Conservation (phyloP, 176 grass and related monocot genomes). For the Stipa capillata region DNA sequence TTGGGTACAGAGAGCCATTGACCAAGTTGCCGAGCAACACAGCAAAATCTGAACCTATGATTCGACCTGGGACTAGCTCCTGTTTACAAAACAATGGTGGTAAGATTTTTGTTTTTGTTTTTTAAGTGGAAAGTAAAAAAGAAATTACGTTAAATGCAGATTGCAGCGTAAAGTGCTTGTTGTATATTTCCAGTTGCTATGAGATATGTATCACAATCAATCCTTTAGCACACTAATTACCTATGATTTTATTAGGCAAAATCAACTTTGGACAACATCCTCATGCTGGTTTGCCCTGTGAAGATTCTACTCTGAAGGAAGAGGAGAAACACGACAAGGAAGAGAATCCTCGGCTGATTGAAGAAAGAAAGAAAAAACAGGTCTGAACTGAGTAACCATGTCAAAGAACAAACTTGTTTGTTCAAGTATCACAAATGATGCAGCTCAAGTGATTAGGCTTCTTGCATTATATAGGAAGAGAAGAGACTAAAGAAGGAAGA, state of each 20-base stretch:
- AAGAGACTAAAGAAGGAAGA: conserved; percentile 68
- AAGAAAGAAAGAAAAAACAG: conserved; percentile 47
- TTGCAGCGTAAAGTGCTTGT: neutral
- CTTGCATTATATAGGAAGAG: conserved; percentile 21
- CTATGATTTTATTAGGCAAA: neutral
- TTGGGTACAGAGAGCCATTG: neutral
- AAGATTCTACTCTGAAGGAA: neutral
- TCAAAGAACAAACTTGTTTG: neutral
- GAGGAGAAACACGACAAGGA: conserved; percentile 33
- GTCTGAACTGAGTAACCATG: conserved; percentile 14
- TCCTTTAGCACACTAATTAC: neutral
- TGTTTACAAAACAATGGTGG: neutral
- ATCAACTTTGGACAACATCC: neutral
- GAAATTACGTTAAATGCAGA: neutral
- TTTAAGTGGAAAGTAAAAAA: too few relatives aligned
- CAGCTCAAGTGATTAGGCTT: neutral
- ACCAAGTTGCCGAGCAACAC: neutral
- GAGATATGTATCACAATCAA: neutral
- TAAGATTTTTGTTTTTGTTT: too few relatives aligned
- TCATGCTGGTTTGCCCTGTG: neutral
- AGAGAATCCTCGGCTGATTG: conserved; percentile 22
- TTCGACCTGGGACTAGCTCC: neutral
- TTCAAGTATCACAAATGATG: neutral
- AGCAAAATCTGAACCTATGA: neutral
- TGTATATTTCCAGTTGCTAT: neutral